phyloP scores from a whole-genome alignment of 177 flowering plant genomes.

The Vitis hybrid region DNA sequence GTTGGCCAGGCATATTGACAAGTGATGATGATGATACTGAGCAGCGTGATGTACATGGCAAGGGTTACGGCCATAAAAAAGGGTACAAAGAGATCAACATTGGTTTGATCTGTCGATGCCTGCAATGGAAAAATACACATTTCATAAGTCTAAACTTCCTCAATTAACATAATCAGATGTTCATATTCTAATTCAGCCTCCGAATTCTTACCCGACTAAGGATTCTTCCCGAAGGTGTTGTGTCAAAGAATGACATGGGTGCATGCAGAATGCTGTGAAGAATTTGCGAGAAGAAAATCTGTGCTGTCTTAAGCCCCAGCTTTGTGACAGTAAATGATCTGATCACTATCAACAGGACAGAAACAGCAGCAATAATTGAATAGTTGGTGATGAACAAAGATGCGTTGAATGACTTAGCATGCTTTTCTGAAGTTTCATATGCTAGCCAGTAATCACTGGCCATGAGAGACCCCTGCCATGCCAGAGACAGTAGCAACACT shows the following conservation, averaged over 20 bases:
- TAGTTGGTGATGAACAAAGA: slow-evolving; percentile 63
- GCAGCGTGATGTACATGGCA: slow-evolving; percentile 62
- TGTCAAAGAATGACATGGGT: slow-evolving; percentile 97
- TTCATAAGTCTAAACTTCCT: background rate
- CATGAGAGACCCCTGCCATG: slow-evolving; percentile 75
- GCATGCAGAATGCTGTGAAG: slow-evolving; percentile 81
- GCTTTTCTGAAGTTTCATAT: slow-evolving; percentile 74
- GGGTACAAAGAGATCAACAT: slow-evolving; percentile 75
- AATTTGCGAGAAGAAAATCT: slow-evolving; percentile 66
- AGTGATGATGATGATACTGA: slow-evolving; percentile 73
- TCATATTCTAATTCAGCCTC: background rate
- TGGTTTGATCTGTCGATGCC: slow-evolving; percentile 93
- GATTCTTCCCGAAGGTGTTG: slow-evolving; percentile 96
- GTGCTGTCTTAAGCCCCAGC: slow-evolving; percentile 79
- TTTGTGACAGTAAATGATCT: slow-evolving; percentile 50
- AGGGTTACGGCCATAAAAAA: slow-evolving; percentile 51
- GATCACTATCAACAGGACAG: slow-evolving; percentile 40
- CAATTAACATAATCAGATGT: background rate
- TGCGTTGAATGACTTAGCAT: slow-evolving; percentile 48
- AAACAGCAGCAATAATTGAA: slow-evolving; percentile 50
- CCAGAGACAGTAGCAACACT: slow-evolving; percentile 45
- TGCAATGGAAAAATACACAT: slow-evolving; percentile 25
- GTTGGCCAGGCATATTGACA: slow-evolving; percentile 97
- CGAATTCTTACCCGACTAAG: slow-evolving; percentile 69
- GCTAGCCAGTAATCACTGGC: slow-evolving; percentile 94